Conservation (phyloP, 305 asterid species). For the Rubia occidens region DNA sequence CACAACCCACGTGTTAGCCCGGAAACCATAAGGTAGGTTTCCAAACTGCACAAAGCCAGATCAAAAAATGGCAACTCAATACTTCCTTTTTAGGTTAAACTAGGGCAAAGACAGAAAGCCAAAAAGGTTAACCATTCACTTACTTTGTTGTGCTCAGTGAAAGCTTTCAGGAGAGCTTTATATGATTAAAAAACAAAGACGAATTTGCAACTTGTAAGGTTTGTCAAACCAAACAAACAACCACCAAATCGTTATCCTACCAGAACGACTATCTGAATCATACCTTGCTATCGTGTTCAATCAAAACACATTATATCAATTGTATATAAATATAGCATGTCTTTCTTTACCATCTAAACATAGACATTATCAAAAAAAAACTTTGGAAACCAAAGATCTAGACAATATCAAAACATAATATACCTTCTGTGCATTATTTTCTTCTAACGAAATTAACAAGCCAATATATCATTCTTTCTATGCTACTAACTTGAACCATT, state of each 20-base stretch:
- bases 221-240: constrained; percentile 2
- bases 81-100: not conserved
- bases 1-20: constrained; percentile 96
- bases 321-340: not conserved
- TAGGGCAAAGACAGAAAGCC: constrained; percentile 12
- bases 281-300: not conserved
- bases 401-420: not conserved
- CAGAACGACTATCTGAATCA: not conserved
- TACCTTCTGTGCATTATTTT: not conserved
- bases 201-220: not conserved
- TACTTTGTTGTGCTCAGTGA: constrained; percentile 91
- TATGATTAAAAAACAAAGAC: constrained; percentile 46
- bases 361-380: not conserved
- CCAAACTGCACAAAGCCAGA: constrained; percentile 57
- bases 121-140: constrained; percentile 5
- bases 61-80: not conserved
- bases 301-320: not conserved
- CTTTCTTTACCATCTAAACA: not conserved
- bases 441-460: not conserved
- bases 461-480: not conserved
- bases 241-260: not conserved
- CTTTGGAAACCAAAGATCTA: too few species aligned
- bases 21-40: constrained; percentile 88
- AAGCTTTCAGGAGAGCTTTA: constrained; percentile 83
- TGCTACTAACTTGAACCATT: not conserved